phyloP scores from a whole-genome alignment of 73 alveolate genomes.

The Durusdinium trenchii region DNA sequence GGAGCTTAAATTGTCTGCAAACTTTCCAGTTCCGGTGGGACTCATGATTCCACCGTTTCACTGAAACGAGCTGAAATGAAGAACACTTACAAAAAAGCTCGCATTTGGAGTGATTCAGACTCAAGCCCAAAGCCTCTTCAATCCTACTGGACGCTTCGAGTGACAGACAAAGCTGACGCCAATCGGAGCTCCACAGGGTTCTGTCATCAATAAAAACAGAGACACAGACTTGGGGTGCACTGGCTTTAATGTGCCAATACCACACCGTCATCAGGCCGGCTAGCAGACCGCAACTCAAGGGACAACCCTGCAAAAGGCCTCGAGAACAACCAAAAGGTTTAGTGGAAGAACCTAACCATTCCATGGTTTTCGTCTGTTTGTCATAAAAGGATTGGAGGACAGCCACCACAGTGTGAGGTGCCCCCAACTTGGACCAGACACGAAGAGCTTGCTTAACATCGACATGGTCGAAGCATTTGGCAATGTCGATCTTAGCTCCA shows the following conservation, averaged over 20 bases:
- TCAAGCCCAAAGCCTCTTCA: background rate
- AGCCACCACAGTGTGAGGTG: background rate
- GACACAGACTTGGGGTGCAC: background rate
- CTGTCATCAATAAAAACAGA: background rate
- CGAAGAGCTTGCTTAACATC: background rate
- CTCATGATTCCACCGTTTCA: background rate
- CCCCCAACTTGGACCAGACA: background rate
- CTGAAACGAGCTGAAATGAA: no score
- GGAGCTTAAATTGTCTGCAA: background rate
- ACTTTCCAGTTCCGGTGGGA: no score
- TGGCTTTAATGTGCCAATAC: background rate
- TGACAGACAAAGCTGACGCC: background rate
- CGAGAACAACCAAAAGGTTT: background rate
- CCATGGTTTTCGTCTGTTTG: background rate
- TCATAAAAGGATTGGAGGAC: background rate
- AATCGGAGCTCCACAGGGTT: background rate
- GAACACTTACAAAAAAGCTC: background rate
- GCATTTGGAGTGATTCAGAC: background rate
- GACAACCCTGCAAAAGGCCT: slow-evolving; percentile 1
- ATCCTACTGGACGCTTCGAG: background rate
- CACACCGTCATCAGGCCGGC: slow-evolving; percentile 8
- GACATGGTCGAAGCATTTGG: slow-evolving; percentile 3
- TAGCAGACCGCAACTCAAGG: background rate
- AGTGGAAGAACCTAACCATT: background rate
- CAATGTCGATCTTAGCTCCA: background rate